phyloP scores from a whole-genome alignment of 2,329 filamentous ascomycete genomes.

The Fusarium annulatum region DNA sequence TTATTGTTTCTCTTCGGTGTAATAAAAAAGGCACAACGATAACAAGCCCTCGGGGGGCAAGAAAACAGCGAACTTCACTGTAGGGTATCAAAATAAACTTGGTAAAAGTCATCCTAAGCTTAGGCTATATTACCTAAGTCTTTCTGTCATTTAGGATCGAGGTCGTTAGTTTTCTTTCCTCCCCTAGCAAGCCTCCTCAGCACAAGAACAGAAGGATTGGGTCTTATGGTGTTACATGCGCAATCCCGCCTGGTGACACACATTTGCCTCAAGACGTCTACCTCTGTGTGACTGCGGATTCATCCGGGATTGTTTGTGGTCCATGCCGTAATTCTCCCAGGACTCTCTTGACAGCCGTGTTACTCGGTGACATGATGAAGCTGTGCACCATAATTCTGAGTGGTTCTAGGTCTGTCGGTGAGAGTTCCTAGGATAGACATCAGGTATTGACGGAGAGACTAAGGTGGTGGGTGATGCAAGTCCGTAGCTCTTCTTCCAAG shows the following conservation, averaged over 20 bases:
- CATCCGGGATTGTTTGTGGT: slow-evolving; percentile 24
- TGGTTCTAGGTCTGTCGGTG: not conserved
- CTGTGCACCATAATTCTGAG: not conserved
- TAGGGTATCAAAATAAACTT: no score
- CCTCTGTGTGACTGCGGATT: slow-evolving; percentile 30
- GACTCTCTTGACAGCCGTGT: slow-evolving; percentile 33
- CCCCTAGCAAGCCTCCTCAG: not conserved
- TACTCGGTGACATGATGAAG: slow-evolving; percentile 8
- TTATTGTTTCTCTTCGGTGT: not conserved
- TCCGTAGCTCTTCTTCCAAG: not conserved
- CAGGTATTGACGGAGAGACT: not conserved
- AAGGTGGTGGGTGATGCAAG: not conserved
- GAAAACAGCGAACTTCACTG: no score
- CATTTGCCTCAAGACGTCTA: slow-evolving; percentile 36
- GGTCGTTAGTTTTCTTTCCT: no score
- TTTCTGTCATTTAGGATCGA: no score
- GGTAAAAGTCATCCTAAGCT: no score
- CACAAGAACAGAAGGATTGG: not conserved
- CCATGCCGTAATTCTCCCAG: slow-evolving; percentile 33
- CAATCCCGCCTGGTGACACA: slow-evolving; percentile 37
- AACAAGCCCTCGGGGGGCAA: not conserved
- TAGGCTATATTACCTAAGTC: no score
- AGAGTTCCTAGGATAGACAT: not conserved
- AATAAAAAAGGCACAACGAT: not conserved
- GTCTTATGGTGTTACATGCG: slow-evolving; percentile 26